A percentile compares a stretch with the other conserved stretches of the same genome.
Conservation (phyloP, 1,284 basidiomycete genomes). For the Puccinia horiana region DNA sequence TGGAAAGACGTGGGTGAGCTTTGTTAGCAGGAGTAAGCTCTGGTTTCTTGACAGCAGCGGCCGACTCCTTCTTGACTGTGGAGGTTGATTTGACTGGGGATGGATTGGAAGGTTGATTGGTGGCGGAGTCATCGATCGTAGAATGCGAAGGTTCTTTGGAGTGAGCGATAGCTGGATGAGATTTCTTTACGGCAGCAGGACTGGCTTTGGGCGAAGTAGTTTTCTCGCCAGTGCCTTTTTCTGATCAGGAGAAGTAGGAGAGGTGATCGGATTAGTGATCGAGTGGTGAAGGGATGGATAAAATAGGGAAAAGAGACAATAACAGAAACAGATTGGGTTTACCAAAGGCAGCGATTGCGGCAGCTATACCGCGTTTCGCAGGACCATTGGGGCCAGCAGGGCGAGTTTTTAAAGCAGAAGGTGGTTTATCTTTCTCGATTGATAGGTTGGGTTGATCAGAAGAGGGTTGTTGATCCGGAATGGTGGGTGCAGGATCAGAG, state of each 20-base stretch:
- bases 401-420: background rate
- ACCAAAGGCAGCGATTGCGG: conserved; percentile 30
- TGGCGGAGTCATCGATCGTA: background rate
- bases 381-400: background rate
- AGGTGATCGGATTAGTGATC: conserved; percentile 13
- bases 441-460: background rate
- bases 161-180: background rate
- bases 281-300: background rate
- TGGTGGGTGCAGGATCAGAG: conserved; percentile 5
- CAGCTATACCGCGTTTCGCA: conserved; percentile 27
- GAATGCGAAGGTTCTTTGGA: background rate
- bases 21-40: conserved; percentile 1
- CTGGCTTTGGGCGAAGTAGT: conserved; percentile 7
- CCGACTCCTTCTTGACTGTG: conserved; percentile 4
- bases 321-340: background rate
- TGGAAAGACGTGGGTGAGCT: conserved; percentile 19
- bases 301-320: background rate
- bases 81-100: background rate
- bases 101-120: background rate
- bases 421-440: background rate
- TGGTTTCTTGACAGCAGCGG: conserved; percentile 11
- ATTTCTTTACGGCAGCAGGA: conserved; percentile 9
- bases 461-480: background rate
- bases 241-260: background rate
- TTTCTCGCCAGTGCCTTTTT: conserved; percentile 31